A percentile compares a stretch with the other conserved stretches of the same genome.
Conservation (phyloP, 1,284 basidiomycete species). For the Polyporus tsugae region DNA sequence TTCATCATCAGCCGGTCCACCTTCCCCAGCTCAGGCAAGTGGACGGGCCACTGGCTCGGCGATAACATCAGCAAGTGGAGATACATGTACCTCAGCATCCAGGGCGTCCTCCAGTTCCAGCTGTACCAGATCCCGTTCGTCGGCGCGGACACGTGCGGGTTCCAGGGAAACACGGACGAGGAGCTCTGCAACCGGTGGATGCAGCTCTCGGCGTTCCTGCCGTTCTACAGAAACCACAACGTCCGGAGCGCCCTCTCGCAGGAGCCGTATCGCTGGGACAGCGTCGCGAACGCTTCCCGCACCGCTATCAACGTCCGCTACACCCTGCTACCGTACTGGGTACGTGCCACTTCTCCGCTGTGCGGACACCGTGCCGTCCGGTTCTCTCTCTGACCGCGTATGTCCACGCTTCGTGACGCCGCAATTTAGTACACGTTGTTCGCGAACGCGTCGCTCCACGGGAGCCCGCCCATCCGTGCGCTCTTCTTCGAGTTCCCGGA, state of each 20-base stretch:
- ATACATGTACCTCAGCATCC: constrained; percentile 65
- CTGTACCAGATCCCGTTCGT: constrained; percentile 81
- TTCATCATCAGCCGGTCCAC: constrained; percentile 76
- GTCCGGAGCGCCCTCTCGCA: constrained; percentile 66
- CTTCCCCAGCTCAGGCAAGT: constrained; percentile 72
- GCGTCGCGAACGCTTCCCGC: constrained; percentile 75
- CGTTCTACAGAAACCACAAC: constrained; percentile 80
- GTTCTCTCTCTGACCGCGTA: background rate
- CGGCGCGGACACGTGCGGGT: constrained; percentile 64
- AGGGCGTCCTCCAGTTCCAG: constrained; percentile 83
- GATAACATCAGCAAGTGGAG: constrained; percentile 77
- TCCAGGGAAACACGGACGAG: constrained; percentile 72
- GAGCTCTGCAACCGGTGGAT: constrained; percentile 87
- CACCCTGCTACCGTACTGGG: constrained; percentile 79
- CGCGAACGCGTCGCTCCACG: constrained; percentile 67
- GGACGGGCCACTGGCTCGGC: constrained; percentile 60
- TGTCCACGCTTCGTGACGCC: background rate
- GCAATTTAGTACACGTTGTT: constrained; percentile 72
- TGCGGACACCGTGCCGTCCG: background rate
- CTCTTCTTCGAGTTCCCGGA: constrained; percentile 82
- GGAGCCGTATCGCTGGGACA: constrained; percentile 82
- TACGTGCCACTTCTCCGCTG: constrained; percentile 32
- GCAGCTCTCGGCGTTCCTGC: constrained; percentile 79
- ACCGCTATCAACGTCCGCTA: constrained; percentile 76
- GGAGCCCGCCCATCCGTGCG: constrained; percentile 75